Base-by-base conservation (phyloP, 306 rosid genomes). In the Calophaca sinica region DNA sequence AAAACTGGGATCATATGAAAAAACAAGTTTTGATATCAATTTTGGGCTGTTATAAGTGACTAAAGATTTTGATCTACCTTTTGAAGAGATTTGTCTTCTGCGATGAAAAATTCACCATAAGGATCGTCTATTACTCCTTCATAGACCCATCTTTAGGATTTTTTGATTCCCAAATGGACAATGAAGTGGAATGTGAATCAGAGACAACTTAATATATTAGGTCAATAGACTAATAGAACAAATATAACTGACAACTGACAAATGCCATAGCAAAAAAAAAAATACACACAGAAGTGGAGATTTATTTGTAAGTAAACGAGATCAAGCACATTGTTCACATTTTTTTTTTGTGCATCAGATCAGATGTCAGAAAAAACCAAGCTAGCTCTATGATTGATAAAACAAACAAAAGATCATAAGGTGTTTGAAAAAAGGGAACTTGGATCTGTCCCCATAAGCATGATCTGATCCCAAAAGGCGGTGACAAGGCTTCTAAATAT, bases 81-180 rank as follows among this genome's bases (percentile, higher is more conserved):
- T 74, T 76, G 91, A 67, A 94, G 90, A 82, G 97, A 86, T 79
- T 91, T 94, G 88, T 91, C 88, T 87, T 91, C 98, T 6, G 88
- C 89, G 50, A 94, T 94, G 86, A 94, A 94, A 86, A 94, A 94
- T 80, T 94, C 98, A 66, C 90, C 90, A 35, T 91, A 94, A 70
- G 98, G 97, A 90, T 94, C 98, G 82, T 91, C 97, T 74, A 94
- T 94, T 32, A 91, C 90, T 62, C 98, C 98, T 85, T 94, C 98
- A 73, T 94, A 90, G 81, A 94, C 91, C 98, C 97, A 94, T 83
- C 98, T 94, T 81, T 70, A 79, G 73, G 41, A 72, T 50, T 38
- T 78, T 82, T 82, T 74, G 13, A 71, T 78, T 63, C 80, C 84
- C 67, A 74, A 57, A 65, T 53, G 28, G 64, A 70, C 71, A 77